phyloP scores from a whole-genome alignment of 441 rosid genomes.

The Manihot esculenta region DNA sequence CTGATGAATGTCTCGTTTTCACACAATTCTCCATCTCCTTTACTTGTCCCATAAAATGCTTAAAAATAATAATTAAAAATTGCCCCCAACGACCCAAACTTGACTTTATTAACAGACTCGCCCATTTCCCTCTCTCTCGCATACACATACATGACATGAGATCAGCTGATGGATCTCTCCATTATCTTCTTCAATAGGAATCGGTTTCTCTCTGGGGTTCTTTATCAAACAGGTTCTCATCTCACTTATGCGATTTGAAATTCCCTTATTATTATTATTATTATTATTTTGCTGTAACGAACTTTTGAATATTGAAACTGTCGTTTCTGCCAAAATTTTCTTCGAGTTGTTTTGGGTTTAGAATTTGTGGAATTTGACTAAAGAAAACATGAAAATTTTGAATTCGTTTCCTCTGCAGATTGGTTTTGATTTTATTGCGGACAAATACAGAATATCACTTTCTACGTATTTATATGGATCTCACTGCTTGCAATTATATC shows the following conservation, averaged over 20 bases:
- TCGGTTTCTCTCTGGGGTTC: background rate
- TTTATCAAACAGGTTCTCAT: background rate
- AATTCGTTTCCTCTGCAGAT: too few species aligned
- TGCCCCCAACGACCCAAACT: background rate
- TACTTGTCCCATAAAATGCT: background rate
- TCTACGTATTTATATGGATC: background rate
- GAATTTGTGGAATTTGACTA: background rate
- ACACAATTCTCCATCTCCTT: background rate
- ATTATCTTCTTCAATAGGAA: background rate
- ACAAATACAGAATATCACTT: background rate
- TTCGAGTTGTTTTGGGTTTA: background rate
- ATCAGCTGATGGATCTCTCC: slow-evolving; percentile 1
- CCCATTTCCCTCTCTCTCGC: background rate
- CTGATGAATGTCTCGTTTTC: background rate
- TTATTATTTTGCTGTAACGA: background rate
- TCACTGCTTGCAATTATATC: background rate
- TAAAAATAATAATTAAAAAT: background rate
- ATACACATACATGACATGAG: too few species aligned
- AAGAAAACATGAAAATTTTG: background rate
- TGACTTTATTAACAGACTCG: slow-evolving; percentile 2
- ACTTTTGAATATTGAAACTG: slow-evolving; percentile 9
- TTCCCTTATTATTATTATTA: background rate
- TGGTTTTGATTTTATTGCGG: background rate
- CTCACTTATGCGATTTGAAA: background rate
- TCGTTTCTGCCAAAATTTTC: background rate